Evolutionary conservation across 1,284 basidiomycete genomes (phyloP).

Genomic region (Rhodotorula sp.): DNA sequence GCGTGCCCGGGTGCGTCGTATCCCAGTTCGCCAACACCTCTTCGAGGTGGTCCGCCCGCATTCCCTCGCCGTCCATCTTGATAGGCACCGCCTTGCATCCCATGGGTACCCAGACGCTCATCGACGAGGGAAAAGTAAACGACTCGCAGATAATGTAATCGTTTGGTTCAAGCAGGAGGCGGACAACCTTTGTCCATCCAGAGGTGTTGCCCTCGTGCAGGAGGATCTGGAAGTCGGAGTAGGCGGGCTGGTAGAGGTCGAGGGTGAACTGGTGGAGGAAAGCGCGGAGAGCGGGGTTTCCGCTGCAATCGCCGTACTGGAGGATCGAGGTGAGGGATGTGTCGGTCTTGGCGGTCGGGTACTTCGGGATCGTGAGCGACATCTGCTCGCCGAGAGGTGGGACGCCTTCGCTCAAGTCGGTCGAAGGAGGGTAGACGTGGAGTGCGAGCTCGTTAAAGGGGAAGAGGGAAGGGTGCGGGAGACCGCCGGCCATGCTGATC

Average conservation of each 20-base stretch:
- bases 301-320: constrained; percentile 63
- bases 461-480: constrained; percentile 54
- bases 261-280: constrained; percentile 61
- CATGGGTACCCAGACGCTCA: background rate
- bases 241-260: constrained; percentile 66
- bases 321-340: constrained; percentile 65
- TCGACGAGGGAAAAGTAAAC: constrained; percentile 51
- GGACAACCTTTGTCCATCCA: constrained; percentile 59
- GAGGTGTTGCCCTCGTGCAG: constrained; percentile 73
- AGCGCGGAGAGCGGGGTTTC: constrained; percentile 57
- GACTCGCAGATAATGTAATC: constrained; percentile 66
- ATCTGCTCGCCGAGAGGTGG: background rate
- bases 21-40: constrained; percentile 67
- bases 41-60: constrained; percentile 63
- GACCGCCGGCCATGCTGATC: constrained; percentile 60
- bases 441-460: constrained; percentile 10
- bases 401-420: constrained; percentile 10
- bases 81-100: constrained; percentile 55
- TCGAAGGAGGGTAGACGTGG: constrained; percentile 10
- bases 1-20: constrained; percentile 55
- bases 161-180: constrained; percentile 66
- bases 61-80: constrained; percentile 69
- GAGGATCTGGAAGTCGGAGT: constrained; percentile 57
- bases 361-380: constrained; percentile 1
- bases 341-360: constrained; percentile 43